Evolutionary conservation across 129 eudicot species (phyloP).

Genomic region (Chrysanthemum seticuspe): DNA sequence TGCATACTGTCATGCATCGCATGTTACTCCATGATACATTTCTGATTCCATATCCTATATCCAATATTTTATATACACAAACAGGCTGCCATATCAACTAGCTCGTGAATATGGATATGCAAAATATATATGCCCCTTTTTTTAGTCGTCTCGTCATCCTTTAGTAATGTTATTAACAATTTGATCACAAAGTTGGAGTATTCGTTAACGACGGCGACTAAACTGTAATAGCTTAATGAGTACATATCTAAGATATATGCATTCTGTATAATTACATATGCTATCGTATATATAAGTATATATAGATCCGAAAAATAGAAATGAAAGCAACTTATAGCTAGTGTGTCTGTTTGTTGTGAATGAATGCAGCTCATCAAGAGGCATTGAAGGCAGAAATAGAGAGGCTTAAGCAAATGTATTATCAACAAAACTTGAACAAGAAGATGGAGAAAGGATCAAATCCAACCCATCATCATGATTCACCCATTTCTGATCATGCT

Average conservation of each 20-base stretch:
- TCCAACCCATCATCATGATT: constrained; percentile 31
- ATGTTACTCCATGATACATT: constrained; percentile 43
- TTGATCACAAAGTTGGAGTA: background rate
- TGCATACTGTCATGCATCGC: constrained; percentile 30
- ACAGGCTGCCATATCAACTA: constrained; percentile 32
- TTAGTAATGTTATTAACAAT: background rate
- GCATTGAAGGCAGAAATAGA: constrained; percentile 91
- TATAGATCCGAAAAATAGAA: background rate
- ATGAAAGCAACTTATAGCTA: background rate
- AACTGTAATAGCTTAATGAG: background rate
- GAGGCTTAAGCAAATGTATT: constrained; percentile 81
- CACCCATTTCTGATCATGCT: constrained; percentile 38
- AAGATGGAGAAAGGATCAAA: constrained; percentile 49
- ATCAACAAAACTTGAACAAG: constrained; percentile 62
- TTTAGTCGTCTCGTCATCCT: background rate
- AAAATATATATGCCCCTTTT: background rate
- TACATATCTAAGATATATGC: too few relatives aligned
- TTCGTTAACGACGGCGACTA: background rate
- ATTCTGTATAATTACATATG: too few relatives aligned
- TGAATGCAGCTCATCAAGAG: constrained; percentile 88
- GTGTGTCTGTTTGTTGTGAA: background rate
- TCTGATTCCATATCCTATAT: constrained; percentile 35
- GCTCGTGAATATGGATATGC: background rate
- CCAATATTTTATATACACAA: constrained; percentile 11
- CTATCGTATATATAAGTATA: too few relatives aligned